Conservation (phyloP, 2,329 filamentous ascomycete species). For the Xylariales sp. region DNA sequence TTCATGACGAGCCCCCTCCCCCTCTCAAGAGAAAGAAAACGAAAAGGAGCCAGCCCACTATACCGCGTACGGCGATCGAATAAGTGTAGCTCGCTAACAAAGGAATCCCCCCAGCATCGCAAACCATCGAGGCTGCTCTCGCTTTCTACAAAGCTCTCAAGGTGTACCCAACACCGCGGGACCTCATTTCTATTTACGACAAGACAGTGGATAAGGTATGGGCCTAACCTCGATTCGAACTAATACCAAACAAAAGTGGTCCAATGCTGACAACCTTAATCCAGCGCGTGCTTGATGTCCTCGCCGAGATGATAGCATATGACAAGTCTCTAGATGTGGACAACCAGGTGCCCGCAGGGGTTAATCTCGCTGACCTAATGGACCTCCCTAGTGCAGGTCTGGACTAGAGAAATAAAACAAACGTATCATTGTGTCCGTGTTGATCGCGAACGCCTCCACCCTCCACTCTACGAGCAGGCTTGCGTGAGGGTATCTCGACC, state of each 20-base stretch:
- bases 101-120: slow-evolving; percentile 62
- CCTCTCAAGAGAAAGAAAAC: not conserved
- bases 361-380: slow-evolving; percentile 58
- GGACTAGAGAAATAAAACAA: slow-evolving; percentile 55
- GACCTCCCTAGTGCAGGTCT: slow-evolving; percentile 65
- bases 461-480: slow-evolving; percentile 36
- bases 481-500: slow-evolving; percentile 20
- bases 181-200: slow-evolving; percentile 96
- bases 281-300: slow-evolving; percentile 92
- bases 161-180: slow-evolving; percentile 93
- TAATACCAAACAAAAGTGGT: not conserved
- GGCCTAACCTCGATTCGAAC: not conserved
- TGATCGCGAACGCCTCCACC: slow-evolving; percentile 28
- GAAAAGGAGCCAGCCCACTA: not conserved
- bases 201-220: slow-evolving; percentile 95
- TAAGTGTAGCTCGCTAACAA: slow-evolving; percentile 19
- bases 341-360: slow-evolving; percentile 23
- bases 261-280: slow-evolving; percentile 21
- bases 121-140: slow-evolving; percentile 84
- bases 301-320: slow-evolving; percentile 97
- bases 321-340: slow-evolving; percentile 77
- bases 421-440: slow-evolving; percentile 27
- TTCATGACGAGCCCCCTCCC: not conserved
- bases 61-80: not conserved
- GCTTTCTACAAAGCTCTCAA: slow-evolving; percentile 99